Percentiles rank a stretch among this genome's conserved stretches.
phyloP scores from a whole-genome alignment of 2,329 filamentous ascomycete genomes.

The Trichoderma lentiforme region DNA sequence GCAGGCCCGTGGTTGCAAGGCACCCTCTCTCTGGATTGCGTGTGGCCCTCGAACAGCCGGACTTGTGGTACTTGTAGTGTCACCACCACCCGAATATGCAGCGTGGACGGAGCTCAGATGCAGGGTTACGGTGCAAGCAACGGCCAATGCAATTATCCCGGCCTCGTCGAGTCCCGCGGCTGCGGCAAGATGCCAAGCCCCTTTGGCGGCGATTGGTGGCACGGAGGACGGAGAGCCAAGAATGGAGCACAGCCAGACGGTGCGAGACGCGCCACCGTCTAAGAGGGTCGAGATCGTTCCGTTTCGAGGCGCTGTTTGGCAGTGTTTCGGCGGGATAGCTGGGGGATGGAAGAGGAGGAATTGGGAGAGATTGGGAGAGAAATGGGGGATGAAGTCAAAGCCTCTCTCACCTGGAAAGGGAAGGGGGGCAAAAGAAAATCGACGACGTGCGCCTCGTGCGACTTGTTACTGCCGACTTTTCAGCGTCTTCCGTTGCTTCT shows the following conservation, averaged over 20 bases:
- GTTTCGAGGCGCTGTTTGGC: neutral
- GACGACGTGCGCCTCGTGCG: slow-evolving; percentile 3
- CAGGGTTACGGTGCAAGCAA: neutral
- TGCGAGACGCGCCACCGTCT: neutral
- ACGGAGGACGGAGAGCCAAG: slow-evolving; percentile 1
- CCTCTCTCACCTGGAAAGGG: neutral
- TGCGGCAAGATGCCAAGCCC: slow-evolving; percentile 9
- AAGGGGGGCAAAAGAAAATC: slow-evolving; percentile 3
- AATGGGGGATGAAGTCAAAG: neutral
- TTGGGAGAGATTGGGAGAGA: neutral
- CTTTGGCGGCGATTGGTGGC: slow-evolving; percentile 4
- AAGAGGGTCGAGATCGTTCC: neutral
- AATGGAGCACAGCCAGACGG: neutral
- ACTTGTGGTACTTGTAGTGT: neutral
- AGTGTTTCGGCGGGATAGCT: neutral
- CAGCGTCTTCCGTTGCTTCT: slow-evolving; percentile 3
- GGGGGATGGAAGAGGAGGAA: neutral
- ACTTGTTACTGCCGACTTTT: slow-evolving; percentile 2
- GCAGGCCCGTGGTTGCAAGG: slow-evolving; percentile 4
- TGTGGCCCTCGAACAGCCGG: neutral
- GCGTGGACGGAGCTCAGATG: neutral
- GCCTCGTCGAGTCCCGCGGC: slow-evolving; percentile 6
- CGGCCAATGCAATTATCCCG: neutral
- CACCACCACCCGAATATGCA: neutral
- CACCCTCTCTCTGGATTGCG: neutral